A percentile compares a stretch with the other conserved stretches of the same genome.
phyloP scores from a whole-genome alignment of 805 yeast genomes.

The Hanseniaspora valbyensis region DNA sequence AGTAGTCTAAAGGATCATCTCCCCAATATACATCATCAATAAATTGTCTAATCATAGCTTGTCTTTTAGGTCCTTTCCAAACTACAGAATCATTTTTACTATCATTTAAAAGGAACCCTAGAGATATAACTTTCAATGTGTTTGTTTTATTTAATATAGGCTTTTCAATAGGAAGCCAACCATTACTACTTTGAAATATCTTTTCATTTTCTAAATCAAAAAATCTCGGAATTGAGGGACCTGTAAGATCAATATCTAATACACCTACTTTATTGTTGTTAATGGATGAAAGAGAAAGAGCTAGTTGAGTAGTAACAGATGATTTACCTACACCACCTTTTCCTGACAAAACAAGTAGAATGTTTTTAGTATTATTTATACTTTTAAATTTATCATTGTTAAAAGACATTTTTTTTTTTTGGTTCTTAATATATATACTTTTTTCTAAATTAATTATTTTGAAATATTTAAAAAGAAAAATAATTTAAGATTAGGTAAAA shows the following conservation, averaged over 20 bases:
- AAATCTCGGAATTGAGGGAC: conserved; percentile 94
- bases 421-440: no score
- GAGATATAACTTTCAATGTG: conserved; percentile 51
- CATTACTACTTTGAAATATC: conserved; percentile 67
- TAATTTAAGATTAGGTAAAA: no score
- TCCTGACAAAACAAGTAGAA: conserved; percentile 76
- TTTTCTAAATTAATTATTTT: neutral
- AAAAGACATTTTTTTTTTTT: neutral
- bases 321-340: conserved; percentile 98
- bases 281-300: conserved; percentile 51
- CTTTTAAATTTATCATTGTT: conserved; percentile 21
- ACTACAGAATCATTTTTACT: conserved; percentile 77
- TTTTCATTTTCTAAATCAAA: conserved; percentile 76
- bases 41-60: conserved; percentile 94
- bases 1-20: conserved; percentile 46
- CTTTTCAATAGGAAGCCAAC: conserved; percentile 79
- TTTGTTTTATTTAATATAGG: conserved; percentile 29
- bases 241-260: conserved; percentile 87
- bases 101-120: conserved; percentile 76
- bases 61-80: conserved; percentile 98
- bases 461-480: no score
- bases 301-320: conserved; percentile 88
- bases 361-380: conserved; percentile 52
- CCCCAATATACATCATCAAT: conserved; percentile 89
- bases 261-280: conserved; percentile 69